These are phyloP conservation scores for Linnemannia zychae DNA, from an alignment of 192 early-diverging fungal genomes.

Conservation along the genomic window DNA sequence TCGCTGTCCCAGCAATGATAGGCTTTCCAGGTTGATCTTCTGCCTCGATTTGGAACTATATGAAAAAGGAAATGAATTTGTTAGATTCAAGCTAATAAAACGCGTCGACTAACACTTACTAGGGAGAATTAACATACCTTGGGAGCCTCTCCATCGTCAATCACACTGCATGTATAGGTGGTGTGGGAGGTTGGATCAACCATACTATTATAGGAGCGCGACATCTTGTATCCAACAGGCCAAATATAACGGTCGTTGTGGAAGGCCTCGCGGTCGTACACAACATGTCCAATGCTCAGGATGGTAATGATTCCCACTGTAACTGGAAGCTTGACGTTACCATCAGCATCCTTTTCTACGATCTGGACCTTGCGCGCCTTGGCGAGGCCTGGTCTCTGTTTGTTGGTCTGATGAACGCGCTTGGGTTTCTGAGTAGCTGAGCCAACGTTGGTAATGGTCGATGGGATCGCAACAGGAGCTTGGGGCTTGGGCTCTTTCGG, in stretches of 20 bases:
- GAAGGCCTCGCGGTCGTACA: conserved; percentile 81
- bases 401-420: conserved; percentile 46
- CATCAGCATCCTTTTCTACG: conserved; percentile 70
- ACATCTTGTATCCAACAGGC: conserved; percentile 85
- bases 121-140: conserved; percentile 39
- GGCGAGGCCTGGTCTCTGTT: conserved; percentile 18
- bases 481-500: conserved; percentile 14
- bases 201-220: conserved; percentile 70
- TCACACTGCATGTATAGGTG: conserved; percentile 81
- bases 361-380: conserved; percentile 29
- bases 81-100: background rate
- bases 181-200: conserved; percentile 61
- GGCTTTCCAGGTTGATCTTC: conserved; percentile 83
- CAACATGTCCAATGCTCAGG: conserved; percentile 76
- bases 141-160: conserved; percentile 84
- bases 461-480: conserved; percentile 15
- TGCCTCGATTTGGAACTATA: conserved; percentile 84
- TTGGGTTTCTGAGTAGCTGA: conserved; percentile 47
- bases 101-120: background rate
- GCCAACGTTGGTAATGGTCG: conserved; percentile 51
- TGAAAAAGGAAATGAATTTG: conserved; percentile 24
- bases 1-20: conserved; percentile 82
- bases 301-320: conserved; percentile 86
- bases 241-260: conserved; percentile 94
- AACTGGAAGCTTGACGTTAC: conserved; percentile 82